Evolutionary conservation across 805 yeast species (phyloP), one percentile per base, ranked within the genome.

Genomic region (Suhomyces sp.): DNA sequence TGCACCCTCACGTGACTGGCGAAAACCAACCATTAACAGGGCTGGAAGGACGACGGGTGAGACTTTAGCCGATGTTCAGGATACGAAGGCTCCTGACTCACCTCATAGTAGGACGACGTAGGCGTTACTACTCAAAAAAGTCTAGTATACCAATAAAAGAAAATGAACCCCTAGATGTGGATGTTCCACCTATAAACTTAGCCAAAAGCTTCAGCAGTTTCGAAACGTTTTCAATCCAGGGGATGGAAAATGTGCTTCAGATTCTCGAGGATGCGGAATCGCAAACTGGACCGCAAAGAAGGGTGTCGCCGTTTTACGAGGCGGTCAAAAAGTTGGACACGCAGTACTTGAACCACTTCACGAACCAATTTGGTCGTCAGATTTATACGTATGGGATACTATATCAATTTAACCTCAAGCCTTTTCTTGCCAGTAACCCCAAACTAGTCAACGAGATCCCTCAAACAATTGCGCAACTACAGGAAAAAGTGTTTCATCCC

Each of bases 181-280:
- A 46, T 10, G 22, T 20, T 7, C 37, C 44, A 12, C 49, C 44
- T 2, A 46, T 46, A 9, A 54, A 54, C 27, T 50, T 54, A 27
- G 27, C 40, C 37, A 44, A 27, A 19, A 40, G 44, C 12, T 35
- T 27, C 24, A 44, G 46, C 21, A 43, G 21, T 10, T n/a, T 48
- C 21, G 53, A 50, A 9, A 27, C 46, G n/a, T 50, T 24, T 40
- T 49, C 55, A 29, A 54, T 56, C 25, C 52, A 47, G 44, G 46
- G 56, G 8, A 53, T 56, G 57, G 57, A 56, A 20, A 56, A 51
- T 24, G 54, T 56, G 33, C 49, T 56, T 35, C 48, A 47, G 19
- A 56, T 56, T 46, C 45, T 56, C 13, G 51, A 53, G 25, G 51
- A 50, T 10, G 59, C 52, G 9, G 59, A 56, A 39, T 24, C 47